These are phyloP conservation scores for Ilyonectria mors-panacis DNA, from an alignment of 2,329 filamentous ascomycete genomes.

Conservation along the genomic window DNA sequence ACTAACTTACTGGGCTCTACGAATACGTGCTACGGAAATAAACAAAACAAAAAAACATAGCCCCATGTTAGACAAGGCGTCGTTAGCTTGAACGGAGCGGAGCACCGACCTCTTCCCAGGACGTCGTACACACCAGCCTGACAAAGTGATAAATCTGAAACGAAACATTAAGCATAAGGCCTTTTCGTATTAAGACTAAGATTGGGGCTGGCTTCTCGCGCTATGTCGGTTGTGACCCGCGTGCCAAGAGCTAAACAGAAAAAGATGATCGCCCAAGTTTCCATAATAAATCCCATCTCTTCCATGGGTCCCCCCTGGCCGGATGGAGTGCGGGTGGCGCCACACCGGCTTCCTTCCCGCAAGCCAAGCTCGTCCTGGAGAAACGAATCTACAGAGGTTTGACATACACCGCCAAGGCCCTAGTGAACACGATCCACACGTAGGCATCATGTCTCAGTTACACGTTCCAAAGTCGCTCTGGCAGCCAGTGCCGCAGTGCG, in stretches of 20 bases:
- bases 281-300: not conserved
- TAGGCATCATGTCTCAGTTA: constrained; percentile 36
- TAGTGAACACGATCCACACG: not conserved
- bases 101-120: too few relatives aligned
- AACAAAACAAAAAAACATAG: too few relatives aligned
- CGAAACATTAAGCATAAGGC: constrained; percentile 8
- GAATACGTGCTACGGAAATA: too few relatives aligned
- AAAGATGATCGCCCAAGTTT: not conserved
- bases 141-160: constrained; percentile 3
- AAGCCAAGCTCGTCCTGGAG: constrained; percentile 2
- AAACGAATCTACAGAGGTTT: not conserved
- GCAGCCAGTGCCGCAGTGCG: constrained; percentile 54
- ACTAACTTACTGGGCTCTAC: too few relatives aligned
- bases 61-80: not conserved
- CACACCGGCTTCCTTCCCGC: constrained; percentile 2
- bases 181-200: constrained; percentile 1
- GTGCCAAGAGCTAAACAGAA: not conserved
- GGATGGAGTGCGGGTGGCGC: not conserved
- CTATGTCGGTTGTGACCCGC: not conserved
- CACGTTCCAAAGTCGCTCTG: constrained; percentile 54
- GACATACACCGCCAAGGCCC: not conserved
- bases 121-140: too few relatives aligned
- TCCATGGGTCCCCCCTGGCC: not conserved
- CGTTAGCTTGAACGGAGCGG: not conserved
- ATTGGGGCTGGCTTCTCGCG: not conserved